Evolutionary conservation across 2,329 filamentous ascomycete species (phyloP), one percentile per base, ranked within the genome.

Genomic region (Microcera coccophila): DNA sequence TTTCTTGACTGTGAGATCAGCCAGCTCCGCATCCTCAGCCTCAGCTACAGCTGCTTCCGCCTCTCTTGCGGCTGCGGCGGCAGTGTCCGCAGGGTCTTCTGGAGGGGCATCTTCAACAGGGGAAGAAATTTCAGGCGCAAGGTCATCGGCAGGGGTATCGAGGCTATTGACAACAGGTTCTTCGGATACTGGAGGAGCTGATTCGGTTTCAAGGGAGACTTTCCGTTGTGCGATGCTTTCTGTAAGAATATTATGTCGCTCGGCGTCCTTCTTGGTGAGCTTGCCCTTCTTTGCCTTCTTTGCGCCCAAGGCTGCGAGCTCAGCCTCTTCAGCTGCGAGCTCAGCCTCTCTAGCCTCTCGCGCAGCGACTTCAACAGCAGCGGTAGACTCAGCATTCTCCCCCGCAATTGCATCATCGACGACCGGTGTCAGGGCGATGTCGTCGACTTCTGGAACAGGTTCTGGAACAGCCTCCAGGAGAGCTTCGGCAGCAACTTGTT

Each of bases 201-300:
- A 5, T 38, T 65, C 64, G 9, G 61, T 59, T 38, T 62, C 58
- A 16, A 53, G 55, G 14, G 45, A 55, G 16, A 55, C 60, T n/a
- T 20, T 55, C 59, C 21, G 44, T 40, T 34, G 48, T 40, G 4
- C 37, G 32, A 45, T 42, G 14, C 41, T 48, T 40, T 48, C 47
- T 14, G 33, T 46, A 11, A 57, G 54, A 19, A 48, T 14, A 15
- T 47, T 40, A 17, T 49, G 54, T 5, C 52, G 54, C 10, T 55
- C 54, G 4, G 42, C 38, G 16, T 57, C 54, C 20, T 56, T 57
- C 44, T 54, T 57, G 4, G 45, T 22, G n/a, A 57, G 42, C 29
- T 57, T 57, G 21, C 54, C 54, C 36, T 52, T 45, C 35, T 55
- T 57, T 11, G 26, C 49, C 34, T 55, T 57, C 45, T 54, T 54